Evolutionary conservation across 1,284 basidiomycete species (phyloP), one percentile per base, ranked within the genome.

Genomic region (Boletus semigastroideus): DNA sequence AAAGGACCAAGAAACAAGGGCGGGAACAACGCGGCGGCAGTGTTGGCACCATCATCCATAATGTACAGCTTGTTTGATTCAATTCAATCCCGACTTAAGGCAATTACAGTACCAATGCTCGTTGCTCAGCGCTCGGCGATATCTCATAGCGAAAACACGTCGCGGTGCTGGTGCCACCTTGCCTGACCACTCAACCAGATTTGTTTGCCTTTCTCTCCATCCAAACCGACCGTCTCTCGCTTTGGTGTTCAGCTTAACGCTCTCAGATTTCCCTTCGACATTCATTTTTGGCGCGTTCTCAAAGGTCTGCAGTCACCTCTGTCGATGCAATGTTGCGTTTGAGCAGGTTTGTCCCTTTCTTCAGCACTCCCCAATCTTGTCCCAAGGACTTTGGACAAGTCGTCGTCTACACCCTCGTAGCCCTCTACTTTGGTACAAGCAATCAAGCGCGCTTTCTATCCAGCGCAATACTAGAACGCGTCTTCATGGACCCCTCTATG

Each of bases 401-500:
- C 14, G 34, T 46, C 20, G 37, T 56, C 36, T 37, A 44, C 27
- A 30, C 51, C 9, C 46, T 49, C 16, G 41, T 57, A n/a, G 44
- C 41, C 38, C 53, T 40, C n/a, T 46, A 57, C 46, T 53, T 53
- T 5, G 49, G 52, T 22, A 53, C 58, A 27, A 45, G 49, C 3
- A 53, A 48, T 22, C 49, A 56, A 38, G 46, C 48, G 3, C 42
- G 42, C 10, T 59, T 55, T 19, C 42, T 49, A 41, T 48, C 46
- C 31, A 40, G 47, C 8, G 48, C 22, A 14, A 45, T 45, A 36
- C 14, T 45, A 13, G 44, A 46, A 25, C 46, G 38, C 5, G 31
- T 48, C 25, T 36, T 48, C 39, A 48, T 42, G 42, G 46, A 52
- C 19, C 40, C 43, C 2, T 48, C 48, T 16, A 51, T 58, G 48